Percentiles rank a stretch among this genome's conserved stretches.
These are phyloP conservation scores for Claviceps fusiformis DNA, from an alignment of 2,329 filamentous ascomycete species.

Conservation along the genomic window DNA sequence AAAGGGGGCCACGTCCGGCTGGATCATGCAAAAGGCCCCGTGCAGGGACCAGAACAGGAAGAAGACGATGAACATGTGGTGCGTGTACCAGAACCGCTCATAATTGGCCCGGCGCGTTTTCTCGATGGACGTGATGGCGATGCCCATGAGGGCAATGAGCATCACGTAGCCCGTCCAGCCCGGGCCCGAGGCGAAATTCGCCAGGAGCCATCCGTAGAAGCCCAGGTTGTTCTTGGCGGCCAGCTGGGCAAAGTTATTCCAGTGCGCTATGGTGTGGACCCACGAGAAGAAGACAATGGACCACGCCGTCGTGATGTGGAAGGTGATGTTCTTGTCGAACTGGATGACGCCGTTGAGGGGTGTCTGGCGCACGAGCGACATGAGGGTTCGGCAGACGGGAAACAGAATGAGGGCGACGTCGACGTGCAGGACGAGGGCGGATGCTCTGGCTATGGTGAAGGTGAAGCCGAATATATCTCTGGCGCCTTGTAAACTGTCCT, in stretches of 20 bases:
- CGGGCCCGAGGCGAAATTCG: slow-evolving; percentile 66
- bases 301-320: slow-evolving; percentile 76
- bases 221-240: slow-evolving; percentile 63
- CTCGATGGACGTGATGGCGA: slow-evolving; percentile 65
- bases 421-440: slow-evolving; percentile 66
- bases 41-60: slow-evolving; percentile 88
- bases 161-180: slow-evolving; percentile 82
- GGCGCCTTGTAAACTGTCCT: slow-evolving; percentile 56
- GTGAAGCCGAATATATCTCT: slow-evolving; percentile 60
- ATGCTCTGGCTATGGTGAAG: slow-evolving; percentile 62
- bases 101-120: slow-evolving; percentile 70
- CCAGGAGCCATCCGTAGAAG: slow-evolving; percentile 62
- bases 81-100: slow-evolving; percentile 82
- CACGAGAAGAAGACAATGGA: slow-evolving; percentile 81
- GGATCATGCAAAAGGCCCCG: slow-evolving; percentile 83
- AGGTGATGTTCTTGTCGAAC: slow-evolving; percentile 81
- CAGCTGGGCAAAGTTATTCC: slow-evolving; percentile 73
- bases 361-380: slow-evolving; percentile 67
- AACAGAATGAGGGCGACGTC: slow-evolving; percentile 69
- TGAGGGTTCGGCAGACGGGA: slow-evolving; percentile 72
- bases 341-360: slow-evolving; percentile 77
- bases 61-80: slow-evolving; percentile 79
- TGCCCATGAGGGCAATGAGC: slow-evolving; percentile 64
- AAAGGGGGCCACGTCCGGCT: slow-evolving; percentile 67
- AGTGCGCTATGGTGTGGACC: slow-evolving; percentile 76